Evolutionary conservation across 164 flowering plant genomes (phyloP), one percentile per base, ranked within the genome.

Genomic region (Euptelea pleiosperma): DNA sequence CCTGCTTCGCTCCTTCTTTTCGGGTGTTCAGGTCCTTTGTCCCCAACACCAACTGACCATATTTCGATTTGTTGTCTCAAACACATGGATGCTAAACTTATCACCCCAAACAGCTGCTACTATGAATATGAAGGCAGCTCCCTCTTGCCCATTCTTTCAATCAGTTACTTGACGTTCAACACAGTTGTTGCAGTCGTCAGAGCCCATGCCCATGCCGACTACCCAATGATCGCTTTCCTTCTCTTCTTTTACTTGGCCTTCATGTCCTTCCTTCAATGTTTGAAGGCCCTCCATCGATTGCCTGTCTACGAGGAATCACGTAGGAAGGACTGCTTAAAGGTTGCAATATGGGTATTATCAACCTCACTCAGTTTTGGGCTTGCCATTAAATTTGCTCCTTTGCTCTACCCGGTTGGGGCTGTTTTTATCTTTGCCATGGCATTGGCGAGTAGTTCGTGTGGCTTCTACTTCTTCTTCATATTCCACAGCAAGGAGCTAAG

Each of bases 401-500:
- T 35, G 34, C 36, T 47, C 2, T 14, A 3, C 31, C 31, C 31
- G 4, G 8, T 42, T 1, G 37, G 28, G 2, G 18, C 40, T 19
- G 26, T 18, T 0, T 25, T 47, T 26, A 10, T 47, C 16, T 26
- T 25, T 47, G 18, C 22, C 10, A 18, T 8, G 22, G 64, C 26
- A 21, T 29, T 3, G 2, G 24, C 39, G 16, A 31, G 39, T 4
- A 51, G 55, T 15, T 25, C 25, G 1, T 6, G 7, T 6, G 4
- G 37, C 14, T 51, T 51, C 39, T 51, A 49, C 35, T 33, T 31
- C 39, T 51, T 16, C 40, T 51, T 51, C 39, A 51, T 51, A 24
- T 18, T 31, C 14, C 35, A n/a, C n/a, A n/a, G n/a, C n/a, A n/a
- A n/a, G n/a, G n/a, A n/a, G n/a, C n/a, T n/a, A n/a, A n/a, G n/a